Percentiles rank a stretch among this genome's conserved stretches.
Conservation (phyloP, 495 filamentous ascomycete genomes). For the Astrocystis sublimbata region DNA sequence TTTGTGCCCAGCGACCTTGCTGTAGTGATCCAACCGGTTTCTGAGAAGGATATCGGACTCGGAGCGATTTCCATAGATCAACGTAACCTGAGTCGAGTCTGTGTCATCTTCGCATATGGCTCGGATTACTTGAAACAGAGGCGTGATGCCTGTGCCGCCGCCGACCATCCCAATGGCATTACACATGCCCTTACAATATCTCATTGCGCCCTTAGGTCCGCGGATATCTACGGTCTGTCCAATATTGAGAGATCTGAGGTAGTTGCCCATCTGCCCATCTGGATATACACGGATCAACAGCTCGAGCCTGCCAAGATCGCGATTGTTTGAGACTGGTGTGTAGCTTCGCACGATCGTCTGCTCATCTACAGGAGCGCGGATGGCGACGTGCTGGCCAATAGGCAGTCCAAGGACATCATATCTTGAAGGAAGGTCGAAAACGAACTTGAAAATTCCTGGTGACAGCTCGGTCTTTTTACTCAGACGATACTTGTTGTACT, state of each 20-base stretch:
- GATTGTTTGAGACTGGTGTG: slow-evolving; percentile 55
- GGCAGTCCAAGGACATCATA: slow-evolving; percentile 50
- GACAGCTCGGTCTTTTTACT: slow-evolving; percentile 47
- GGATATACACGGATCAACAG: slow-evolving; percentile 54
- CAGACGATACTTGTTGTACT: no score
- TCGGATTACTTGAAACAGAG: slow-evolving; percentile 56
- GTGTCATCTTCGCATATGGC: slow-evolving; percentile 52
- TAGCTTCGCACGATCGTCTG: slow-evolving; percentile 48
- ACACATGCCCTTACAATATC: slow-evolving; percentile 39
- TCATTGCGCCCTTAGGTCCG: slow-evolving; percentile 52
- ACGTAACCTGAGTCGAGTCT: slow-evolving; percentile 50
- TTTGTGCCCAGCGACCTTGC: slow-evolving; percentile 41
- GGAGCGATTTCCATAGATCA: slow-evolving; percentile 62
- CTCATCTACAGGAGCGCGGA: slow-evolving; percentile 47
- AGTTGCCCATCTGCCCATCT: slow-evolving; percentile 49
- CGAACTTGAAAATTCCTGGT: slow-evolving; percentile 49
- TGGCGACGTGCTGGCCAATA: slow-evolving; percentile 56
- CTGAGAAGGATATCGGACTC: slow-evolving; percentile 70
- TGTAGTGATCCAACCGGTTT: slow-evolving; percentile 48
- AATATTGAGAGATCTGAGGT: slow-evolving; percentile 45
- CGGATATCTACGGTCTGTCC: slow-evolving; percentile 49
- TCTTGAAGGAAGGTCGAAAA: slow-evolving; percentile 49
- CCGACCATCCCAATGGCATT: slow-evolving; percentile 51
- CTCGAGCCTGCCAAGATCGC: slow-evolving; percentile 47
- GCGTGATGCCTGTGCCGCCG: slow-evolving; percentile 60